Percentiles rank a stretch among this genome's conserved stretches.
Conservation (phyloP, 148 eudicot species). For the Suaeda aralocaspica region DNA sequence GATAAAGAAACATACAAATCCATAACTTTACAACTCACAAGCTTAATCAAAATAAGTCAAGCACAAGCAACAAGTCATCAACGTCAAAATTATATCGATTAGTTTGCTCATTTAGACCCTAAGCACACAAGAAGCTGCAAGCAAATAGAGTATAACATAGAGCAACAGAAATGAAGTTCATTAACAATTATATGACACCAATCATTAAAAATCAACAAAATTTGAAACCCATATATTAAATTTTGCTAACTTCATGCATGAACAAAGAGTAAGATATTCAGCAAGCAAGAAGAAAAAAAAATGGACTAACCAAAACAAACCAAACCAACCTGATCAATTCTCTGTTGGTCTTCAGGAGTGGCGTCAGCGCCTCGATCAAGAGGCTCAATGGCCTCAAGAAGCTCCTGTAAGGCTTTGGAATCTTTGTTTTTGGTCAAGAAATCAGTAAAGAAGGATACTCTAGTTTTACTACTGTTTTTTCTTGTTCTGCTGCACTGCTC, state of each 20-base stretch:
- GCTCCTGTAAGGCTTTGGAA: conserved; percentile 43
- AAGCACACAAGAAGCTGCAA: background rate
- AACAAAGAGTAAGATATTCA: background rate
- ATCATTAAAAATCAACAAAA: background rate
- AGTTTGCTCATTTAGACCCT: too few relatives aligned
- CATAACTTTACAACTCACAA: too few relatives aligned
- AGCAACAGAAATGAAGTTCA: too few relatives aligned
- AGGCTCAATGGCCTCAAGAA: conserved; percentile 58
- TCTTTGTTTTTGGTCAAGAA: conserved; percentile 47
- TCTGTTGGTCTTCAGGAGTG: conserved; percentile 55
- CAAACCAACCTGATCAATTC: conserved; percentile 46
- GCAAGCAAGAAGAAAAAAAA: background rate
- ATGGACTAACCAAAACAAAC: background rate
- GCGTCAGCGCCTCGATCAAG: conserved; percentile 79
- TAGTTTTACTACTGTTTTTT: conserved; percentile 16
- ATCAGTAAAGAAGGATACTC: conserved; percentile 52
- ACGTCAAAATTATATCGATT: too few relatives aligned
- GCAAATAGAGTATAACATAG: too few relatives aligned
- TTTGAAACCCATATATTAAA: background rate
- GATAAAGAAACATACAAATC: background rate
- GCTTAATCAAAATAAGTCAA: too few relatives aligned
- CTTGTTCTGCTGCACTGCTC: conserved; percentile 12
- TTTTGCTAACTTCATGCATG: background rate
- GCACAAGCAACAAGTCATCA: too few relatives aligned
- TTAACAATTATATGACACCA: too few relatives aligned